Conservation (phyloP, 768 basidiomycete species). For the Tulasnella sp. region DNA sequence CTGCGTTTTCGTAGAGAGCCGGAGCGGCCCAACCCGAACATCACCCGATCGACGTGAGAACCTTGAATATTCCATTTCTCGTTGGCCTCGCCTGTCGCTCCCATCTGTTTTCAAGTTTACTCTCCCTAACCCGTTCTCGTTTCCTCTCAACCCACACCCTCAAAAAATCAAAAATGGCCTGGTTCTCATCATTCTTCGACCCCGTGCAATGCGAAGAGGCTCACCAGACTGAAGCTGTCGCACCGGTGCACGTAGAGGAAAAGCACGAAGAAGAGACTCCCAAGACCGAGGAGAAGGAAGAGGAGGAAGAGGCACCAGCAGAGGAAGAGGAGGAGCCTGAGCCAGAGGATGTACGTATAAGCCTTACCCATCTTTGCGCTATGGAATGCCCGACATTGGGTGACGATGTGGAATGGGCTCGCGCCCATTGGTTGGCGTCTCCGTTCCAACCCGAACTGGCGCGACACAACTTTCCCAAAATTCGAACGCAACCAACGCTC, state of each 20-base stretch:
- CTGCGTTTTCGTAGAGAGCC: too few relatives aligned
- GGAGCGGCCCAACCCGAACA: background rate
- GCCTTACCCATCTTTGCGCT: background rate
- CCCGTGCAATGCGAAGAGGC: constrained; percentile 18
- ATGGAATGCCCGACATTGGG: too few relatives aligned
- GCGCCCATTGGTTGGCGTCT: background rate
- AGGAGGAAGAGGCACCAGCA: constrained; percentile 36
- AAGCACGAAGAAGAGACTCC: constrained; percentile 7
- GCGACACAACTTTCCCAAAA: background rate
- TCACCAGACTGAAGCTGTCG: background rate
- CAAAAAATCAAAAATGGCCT: background rate
- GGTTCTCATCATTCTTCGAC: constrained; percentile 25
- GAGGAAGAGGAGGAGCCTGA: constrained; percentile 52
- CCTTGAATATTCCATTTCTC: background rate
- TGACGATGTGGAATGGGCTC: background rate
- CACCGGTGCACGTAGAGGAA: background rate
- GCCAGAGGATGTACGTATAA: constrained; percentile 75
- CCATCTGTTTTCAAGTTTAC: background rate
- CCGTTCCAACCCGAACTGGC: background rate
- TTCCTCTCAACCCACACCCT: too few relatives aligned
- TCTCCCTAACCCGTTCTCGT: too few relatives aligned
- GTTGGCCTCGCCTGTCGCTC: background rate
- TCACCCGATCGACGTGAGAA: background rate
- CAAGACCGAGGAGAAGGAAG: constrained; percentile 29
- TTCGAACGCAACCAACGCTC: constrained; percentile 4